These are phyloP conservation scores for Tolypocladium cylindrosporum DNA, from an alignment of 2,329 filamentous ascomycete genomes.

Conservation along the genomic window DNA sequence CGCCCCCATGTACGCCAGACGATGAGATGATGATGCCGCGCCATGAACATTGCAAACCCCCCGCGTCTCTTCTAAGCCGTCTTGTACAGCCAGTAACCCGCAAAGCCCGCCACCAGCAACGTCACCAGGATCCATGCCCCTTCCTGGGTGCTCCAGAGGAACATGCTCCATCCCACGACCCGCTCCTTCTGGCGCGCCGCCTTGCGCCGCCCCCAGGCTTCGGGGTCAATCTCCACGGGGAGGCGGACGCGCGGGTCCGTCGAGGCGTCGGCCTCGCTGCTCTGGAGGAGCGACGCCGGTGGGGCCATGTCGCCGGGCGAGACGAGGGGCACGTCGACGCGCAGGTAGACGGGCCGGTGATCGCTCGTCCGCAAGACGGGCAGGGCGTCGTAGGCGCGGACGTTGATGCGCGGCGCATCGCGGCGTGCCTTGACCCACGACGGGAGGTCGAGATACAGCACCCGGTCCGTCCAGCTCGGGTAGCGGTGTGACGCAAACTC, in stretches of 20 bases:
- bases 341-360: constrained; percentile 73
- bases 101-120: constrained; percentile 28
- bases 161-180: constrained; percentile 42
- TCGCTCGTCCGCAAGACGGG: constrained; percentile 77
- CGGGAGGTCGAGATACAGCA: constrained; percentile 63
- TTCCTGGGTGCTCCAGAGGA: constrained; percentile 43
- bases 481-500: constrained; percentile 73
- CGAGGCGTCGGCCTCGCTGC: constrained; percentile 8
- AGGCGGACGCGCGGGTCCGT: constrained; percentile 33
- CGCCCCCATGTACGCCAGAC: not conserved
- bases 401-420: constrained; percentile 26
- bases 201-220: constrained; percentile 42
- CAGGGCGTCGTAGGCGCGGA: constrained; percentile 64
- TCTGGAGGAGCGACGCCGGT: constrained; percentile 9
- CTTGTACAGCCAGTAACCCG: constrained; percentile 33
- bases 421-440: constrained; percentile 32
- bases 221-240: constrained; percentile 42
- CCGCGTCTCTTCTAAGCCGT: constrained; percentile 1
- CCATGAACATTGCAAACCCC: no score
- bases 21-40: not conserved
- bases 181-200: constrained; percentile 35
- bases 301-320: constrained; percentile 27
- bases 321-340: constrained; percentile 55
- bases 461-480: constrained; percentile 88
- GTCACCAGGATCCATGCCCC: constrained; percentile 36